Percentiles rank a stretch among this genome's conserved stretches.
Conservation (phyloP, 495 filamentous ascomycete species). For the Aspergillus carlsbadensis region DNA sequence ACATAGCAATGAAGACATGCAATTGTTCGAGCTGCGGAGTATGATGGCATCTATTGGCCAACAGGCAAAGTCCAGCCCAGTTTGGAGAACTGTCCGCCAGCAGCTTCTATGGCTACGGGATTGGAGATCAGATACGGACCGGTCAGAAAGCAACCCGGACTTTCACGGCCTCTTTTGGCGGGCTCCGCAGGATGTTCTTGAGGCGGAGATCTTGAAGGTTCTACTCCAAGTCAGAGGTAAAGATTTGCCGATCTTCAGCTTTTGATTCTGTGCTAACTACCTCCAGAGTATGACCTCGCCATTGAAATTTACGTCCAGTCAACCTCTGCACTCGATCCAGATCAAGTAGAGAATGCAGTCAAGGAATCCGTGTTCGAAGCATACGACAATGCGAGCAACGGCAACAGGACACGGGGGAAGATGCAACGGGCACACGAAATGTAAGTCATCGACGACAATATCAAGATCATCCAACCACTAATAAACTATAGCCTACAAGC, state of each 20-base stretch:
- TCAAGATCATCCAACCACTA: not conserved
- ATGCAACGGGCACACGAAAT: slow-evolving; percentile 83
- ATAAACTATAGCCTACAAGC: slow-evolving; percentile 56
- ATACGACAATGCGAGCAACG: slow-evolving; percentile 90
- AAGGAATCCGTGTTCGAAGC: slow-evolving; percentile 65
- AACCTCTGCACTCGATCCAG: slow-evolving; percentile 47
- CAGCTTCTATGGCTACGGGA: slow-evolving; percentile 79
- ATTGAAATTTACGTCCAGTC: slow-evolving; percentile 63
- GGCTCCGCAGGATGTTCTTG: slow-evolving; percentile 61
- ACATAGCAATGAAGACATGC: slow-evolving; percentile 56
- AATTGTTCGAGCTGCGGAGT: slow-evolving; percentile 61
- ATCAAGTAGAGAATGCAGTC: slow-evolving; percentile 63
- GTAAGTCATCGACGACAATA: slow-evolving; percentile 44
- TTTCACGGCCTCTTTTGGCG: slow-evolving; percentile 69
- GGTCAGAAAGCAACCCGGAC: slow-evolving; percentile 20
- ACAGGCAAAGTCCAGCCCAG: slow-evolving; percentile 58
- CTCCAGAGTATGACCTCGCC: slow-evolving; percentile 63
- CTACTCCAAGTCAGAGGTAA: slow-evolving; percentile 68
- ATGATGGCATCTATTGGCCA: slow-evolving; percentile 56
- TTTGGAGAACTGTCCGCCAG: slow-evolving; percentile 65
- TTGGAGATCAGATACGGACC: slow-evolving; percentile 62
- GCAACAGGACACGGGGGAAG: slow-evolving; percentile 77
- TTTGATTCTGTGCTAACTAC: slow-evolving; percentile 15
- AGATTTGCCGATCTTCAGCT: slow-evolving; percentile 17
- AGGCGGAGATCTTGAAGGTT: slow-evolving; percentile 72